These are phyloP conservation scores for Breviolum minutum DNA, from an alignment of 73 alveolate genomes.

Conservation along the genomic window DNA sequence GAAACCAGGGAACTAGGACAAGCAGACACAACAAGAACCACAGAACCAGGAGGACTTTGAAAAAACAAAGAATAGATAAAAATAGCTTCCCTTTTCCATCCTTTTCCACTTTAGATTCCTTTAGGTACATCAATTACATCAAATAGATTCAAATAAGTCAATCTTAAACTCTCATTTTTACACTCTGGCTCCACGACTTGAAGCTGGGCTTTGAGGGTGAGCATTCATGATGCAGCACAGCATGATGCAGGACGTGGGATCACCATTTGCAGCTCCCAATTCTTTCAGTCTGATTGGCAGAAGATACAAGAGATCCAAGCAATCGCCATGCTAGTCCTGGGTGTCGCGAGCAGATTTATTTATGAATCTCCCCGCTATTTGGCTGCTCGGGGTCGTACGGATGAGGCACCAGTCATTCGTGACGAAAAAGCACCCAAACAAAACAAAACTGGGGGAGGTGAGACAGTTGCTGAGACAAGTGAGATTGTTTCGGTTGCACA, in stretches of 20 bases:
- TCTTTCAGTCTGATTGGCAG: slow-evolving; percentile 51
- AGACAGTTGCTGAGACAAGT: too few relatives aligned
- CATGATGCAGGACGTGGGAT: slow-evolving; percentile 31
- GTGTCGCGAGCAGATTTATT: slow-evolving; percentile 1
- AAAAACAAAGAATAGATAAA: too few relatives aligned
- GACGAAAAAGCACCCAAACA: too few relatives aligned
- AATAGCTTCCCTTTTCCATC: not conserved
- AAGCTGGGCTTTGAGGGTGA: not conserved
- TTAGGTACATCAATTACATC: not conserved
- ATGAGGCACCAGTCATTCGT: slow-evolving; percentile 12
- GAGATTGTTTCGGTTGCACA: too few relatives aligned
- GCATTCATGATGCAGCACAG: not conserved
- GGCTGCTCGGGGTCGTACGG: slow-evolving; percentile 44
- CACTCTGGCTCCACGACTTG: not conserved
- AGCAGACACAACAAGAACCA: too few relatives aligned
- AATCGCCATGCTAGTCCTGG: slow-evolving; percentile 17
- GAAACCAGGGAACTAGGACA: too few relatives aligned
- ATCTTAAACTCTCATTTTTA: too few relatives aligned
- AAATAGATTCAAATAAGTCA: not conserved
- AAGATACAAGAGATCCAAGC: slow-evolving; percentile 53
- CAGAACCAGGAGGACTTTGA: too few relatives aligned
- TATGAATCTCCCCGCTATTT: slow-evolving; percentile 51
- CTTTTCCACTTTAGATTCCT: not conserved
- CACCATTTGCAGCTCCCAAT: slow-evolving; percentile 15
- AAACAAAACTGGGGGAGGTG: too few relatives aligned